Percentiles rank a stretch among this genome's conserved stretches.
Conservation (phyloP, 352 stramenopile genomes). For the Phytopythium chamaehyphon region DNA sequence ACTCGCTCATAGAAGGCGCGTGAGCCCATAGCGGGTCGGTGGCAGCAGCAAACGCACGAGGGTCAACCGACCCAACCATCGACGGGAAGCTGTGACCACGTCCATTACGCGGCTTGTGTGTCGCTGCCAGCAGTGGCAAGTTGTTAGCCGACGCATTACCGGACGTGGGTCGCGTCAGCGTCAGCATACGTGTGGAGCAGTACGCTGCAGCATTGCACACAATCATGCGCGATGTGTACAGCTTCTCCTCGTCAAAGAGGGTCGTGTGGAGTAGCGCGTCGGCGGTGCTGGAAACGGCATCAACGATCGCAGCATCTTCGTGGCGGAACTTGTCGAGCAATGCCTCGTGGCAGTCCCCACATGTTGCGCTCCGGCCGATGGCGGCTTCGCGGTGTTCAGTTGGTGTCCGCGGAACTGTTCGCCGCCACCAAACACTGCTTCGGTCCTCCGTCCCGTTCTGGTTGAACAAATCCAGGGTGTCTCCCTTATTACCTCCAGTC, state of each 20-base stretch:
- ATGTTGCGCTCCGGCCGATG: constrained; percentile 26
- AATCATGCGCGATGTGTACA: constrained; percentile 79
- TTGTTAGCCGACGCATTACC: neutral
- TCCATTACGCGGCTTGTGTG: constrained; percentile 29
- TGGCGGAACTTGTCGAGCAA: constrained; percentile 26
- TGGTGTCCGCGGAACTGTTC: constrained; percentile 22
- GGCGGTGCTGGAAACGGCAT: constrained; percentile 21
- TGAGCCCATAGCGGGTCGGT: constrained; percentile 60
- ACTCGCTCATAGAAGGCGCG: constrained; percentile 56
- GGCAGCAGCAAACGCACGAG: constrained; percentile 44
- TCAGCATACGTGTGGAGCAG: constrained; percentile 70
- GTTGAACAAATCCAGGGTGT: too few species aligned
- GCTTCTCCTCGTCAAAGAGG: constrained; percentile 72
- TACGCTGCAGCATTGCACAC: constrained; percentile 73
- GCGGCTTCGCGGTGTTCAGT: constrained; percentile 57
- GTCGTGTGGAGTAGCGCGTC: constrained; percentile 46
- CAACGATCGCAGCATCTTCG: constrained; percentile 20
- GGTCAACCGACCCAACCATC: constrained; percentile 33
- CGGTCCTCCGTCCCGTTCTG: constrained; percentile 22
- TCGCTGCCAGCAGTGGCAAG: constrained; percentile 48
- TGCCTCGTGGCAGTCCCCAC: constrained; percentile 35
- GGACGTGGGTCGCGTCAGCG: neutral
- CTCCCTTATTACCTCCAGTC: too few species aligned
- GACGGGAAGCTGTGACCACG: constrained; percentile 37
- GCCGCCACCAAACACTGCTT: constrained; percentile 48